Percentiles rank a stretch among this genome's conserved stretches.
Evolutionary conservation across 345 rosid species (phyloP).

Genomic region (Bruguiera parviflora): DNA sequence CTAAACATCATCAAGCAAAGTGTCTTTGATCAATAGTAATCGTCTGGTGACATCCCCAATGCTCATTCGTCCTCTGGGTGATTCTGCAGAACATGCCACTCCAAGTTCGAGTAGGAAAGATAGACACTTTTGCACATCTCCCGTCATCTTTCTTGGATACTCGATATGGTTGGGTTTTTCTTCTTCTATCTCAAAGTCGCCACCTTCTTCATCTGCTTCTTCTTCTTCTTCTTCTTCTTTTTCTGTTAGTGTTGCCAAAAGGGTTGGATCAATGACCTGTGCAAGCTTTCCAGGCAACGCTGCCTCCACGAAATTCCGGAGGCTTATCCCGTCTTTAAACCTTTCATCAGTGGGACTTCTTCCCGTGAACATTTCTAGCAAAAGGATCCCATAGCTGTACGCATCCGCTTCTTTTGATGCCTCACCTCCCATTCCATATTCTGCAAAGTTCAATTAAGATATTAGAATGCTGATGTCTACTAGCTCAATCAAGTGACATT

Average conservation of each 20-base stretch:
- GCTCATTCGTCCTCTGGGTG: neutral
- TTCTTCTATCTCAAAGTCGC: neutral
- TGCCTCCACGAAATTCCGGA: neutral
- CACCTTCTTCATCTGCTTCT: neutral
- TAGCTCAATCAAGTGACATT: too few species aligned
- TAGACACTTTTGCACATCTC: neutral
- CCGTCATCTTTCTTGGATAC: neutral
- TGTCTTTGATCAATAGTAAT: neutral
- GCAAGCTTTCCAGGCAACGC: neutral
- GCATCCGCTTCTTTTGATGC: conserved; percentile 10
- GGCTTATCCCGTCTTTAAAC: neutral
- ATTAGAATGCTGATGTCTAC: too few species aligned
- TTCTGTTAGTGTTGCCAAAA: neutral
- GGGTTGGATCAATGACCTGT: neutral
- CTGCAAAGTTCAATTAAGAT: conserved; percentile 1
- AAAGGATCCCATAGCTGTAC: conserved; percentile 18
- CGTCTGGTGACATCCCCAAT: neutral
- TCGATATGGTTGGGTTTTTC: neutral
- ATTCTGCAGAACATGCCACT: neutral
- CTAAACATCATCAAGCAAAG: neutral
- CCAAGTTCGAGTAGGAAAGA: neutral
- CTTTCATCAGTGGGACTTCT: neutral
- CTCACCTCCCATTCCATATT: conserved; percentile 6
- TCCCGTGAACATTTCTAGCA: conserved; percentile 13
- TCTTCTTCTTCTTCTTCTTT: neutral